Base-by-base conservation (phyloP, 352 stramenopile genomes). In the Phytophthora foliorum region DNA sequence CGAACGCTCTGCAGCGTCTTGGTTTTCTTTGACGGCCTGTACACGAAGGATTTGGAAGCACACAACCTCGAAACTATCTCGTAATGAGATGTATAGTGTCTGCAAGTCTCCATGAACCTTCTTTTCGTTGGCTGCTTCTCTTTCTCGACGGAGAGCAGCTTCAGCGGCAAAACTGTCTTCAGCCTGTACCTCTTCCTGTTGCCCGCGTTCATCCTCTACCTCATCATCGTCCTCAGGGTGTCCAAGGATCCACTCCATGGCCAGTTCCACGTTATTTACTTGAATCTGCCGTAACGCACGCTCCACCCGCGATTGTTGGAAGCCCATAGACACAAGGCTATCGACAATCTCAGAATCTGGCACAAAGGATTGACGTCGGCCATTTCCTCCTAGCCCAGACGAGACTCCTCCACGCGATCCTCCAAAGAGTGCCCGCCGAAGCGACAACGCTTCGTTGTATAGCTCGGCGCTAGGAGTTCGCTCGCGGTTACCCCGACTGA, bases 321-420 rank as follows among this genome's bases (percentile, higher is more conserved):
- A 99, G 17, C 97, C 97, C 97, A 99, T 99, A 10, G 97, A 96
- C 19, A 89, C 85, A 16, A 99, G 80, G 34, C 82, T 94, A n/a
- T 95, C 86, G 13, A 99, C 91, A 46, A 97, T 90, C 16, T 87
- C 84, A 24, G 97, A 84, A 57, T 97, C 96, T 13, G 96, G 82
- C 50, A 93, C 86, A 80, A 99, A 98, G 3, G 82, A 72, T 27
- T 85, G 79, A 17, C 57, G 73, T 39, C 67, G 41, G 46, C 25
- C 69, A 63, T 24, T 83, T 42, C 66, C 69, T 25, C 53, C 61
- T 45, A 56, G 49, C 29, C 65, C 55, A 52, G 71, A 64, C 2
- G 61, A 68, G 1, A 34, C 24, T 42, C 38, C 45, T 36, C 41
- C 62, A 29, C 67, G 69, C 17, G 59, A 55, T 3, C 63, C 69